Percentiles rank a stretch among this genome's conserved stretches.
Conservation (phyloP, 192 early-diverging fungal species). For the Phlyctochytrium planicorne region DNA sequence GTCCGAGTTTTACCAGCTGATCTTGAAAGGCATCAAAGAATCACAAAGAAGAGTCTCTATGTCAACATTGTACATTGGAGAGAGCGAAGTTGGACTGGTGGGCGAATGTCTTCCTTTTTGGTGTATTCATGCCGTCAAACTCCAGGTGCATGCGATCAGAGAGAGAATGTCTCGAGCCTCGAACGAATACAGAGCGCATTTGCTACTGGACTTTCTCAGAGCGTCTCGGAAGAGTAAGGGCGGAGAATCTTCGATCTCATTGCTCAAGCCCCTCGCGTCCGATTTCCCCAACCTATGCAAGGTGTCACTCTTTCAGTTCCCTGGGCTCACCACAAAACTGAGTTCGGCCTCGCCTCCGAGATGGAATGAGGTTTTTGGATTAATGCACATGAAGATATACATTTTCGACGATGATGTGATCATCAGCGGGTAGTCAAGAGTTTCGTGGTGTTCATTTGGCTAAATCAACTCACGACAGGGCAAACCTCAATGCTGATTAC, state of each 20-base stretch:
- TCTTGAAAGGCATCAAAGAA: slow-evolving; percentile 60
- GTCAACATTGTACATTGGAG: slow-evolving; percentile 88
- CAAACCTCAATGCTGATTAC: slow-evolving; percentile 91
- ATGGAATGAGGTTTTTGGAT: slow-evolving; percentile 90
- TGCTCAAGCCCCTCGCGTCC: slow-evolving; percentile 63
- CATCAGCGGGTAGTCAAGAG: slow-evolving; percentile 66
- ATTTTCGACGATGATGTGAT: slow-evolving; percentile 82
- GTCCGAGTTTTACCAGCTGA: slow-evolving; percentile 46
- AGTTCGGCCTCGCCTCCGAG: slow-evolving; percentile 66
- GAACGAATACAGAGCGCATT: slow-evolving; percentile 55
- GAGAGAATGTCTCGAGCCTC: background rate
- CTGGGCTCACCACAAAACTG: slow-evolving; percentile 68
- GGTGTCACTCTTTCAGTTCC: slow-evolving; percentile 86
- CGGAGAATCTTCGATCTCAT: slow-evolving; percentile 62
- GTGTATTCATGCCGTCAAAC: slow-evolving; percentile 58
- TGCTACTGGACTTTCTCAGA: slow-evolving; percentile 89
- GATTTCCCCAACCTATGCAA: slow-evolving; percentile 64
- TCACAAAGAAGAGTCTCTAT: slow-evolving; percentile 77
- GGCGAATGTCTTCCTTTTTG: slow-evolving; percentile 48
- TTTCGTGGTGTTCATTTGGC: background rate
- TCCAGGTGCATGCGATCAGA: slow-evolving; percentile 31
- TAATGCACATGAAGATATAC: slow-evolving; percentile 95
- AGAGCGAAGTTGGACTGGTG: slow-evolving; percentile 74
- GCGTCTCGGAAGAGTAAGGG: slow-evolving; percentile 64
- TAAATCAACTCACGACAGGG: slow-evolving; percentile 52